Evolutionary conservation across 768 basidiomycete genomes (phyloP).

Genomic region (Pleurotus sapidus): DNA sequence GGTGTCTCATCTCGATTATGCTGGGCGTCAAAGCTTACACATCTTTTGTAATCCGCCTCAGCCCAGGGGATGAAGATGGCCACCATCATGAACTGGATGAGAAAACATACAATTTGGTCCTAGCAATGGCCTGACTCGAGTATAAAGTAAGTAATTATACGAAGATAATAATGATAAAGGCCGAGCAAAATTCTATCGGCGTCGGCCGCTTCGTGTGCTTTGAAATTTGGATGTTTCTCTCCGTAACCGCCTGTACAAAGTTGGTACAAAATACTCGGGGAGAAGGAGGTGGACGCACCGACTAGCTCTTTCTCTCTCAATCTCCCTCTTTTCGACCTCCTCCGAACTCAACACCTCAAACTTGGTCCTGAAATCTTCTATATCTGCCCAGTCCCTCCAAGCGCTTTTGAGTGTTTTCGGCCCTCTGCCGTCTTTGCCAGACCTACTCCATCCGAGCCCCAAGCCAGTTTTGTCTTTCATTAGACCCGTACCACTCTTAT

Average conservation of each 20-base stretch:
- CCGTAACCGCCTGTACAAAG: conserved; percentile 47
- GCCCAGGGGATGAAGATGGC: too few species aligned
- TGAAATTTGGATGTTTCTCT: conserved; percentile 70
- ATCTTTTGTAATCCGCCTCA: too few species aligned
- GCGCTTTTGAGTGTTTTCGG: conserved; percentile 82
- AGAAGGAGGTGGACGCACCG: conserved; percentile 33
- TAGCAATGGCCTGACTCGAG: neutral
- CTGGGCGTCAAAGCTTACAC: too few species aligned
- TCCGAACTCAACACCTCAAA: conserved; percentile 86
- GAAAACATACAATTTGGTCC: too few species aligned
- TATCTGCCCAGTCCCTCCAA: conserved; percentile 95
- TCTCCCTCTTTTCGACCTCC: conserved; percentile 88
- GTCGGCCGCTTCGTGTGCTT: conserved; percentile 34
- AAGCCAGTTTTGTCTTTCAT: conserved; percentile 83
- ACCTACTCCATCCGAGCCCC: conserved; percentile 73
- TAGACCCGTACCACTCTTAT: conserved; percentile 50
- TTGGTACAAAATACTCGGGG: conserved; percentile 2
- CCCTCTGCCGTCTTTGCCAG: conserved; percentile 75
- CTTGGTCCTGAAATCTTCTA: conserved; percentile 85
- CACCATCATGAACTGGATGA: too few species aligned
- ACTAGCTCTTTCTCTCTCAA: conserved; percentile 83
- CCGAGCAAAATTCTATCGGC: conserved; percentile 26
- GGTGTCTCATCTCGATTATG: too few species aligned
- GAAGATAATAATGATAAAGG: neutral
- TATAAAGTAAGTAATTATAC: neutral